phyloP scores from a whole-genome alignment of 371 early-diverging fungal species.

The Smittium mucronatum region DNA sequence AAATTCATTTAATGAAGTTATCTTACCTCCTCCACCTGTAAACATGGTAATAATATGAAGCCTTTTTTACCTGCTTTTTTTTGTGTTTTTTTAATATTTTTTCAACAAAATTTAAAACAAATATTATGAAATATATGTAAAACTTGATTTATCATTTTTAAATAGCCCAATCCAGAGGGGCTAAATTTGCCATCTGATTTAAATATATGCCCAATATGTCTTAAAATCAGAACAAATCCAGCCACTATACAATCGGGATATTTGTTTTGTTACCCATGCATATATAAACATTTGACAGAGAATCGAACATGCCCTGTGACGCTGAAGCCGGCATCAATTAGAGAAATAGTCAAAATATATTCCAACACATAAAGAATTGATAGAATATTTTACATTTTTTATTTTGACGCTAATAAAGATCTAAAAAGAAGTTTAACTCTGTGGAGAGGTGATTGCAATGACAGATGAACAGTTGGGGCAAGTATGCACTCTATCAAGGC shows the following conservation, averaged over 20 bases:
- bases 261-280: constrained; percentile 73
- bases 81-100: no score
- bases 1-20: no score
- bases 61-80: no score
- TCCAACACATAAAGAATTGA: constrained; percentile 8
- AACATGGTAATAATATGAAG: no score
- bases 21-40: no score
- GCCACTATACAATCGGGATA: constrained; percentile 70
- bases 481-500: constrained; percentile 8
- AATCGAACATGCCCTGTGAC: constrained; percentile 59
- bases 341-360: constrained; percentile 27
- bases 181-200: constrained; percentile 49
- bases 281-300: constrained; percentile 50
- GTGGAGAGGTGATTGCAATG: constrained; percentile 1
- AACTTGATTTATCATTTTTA: no score
- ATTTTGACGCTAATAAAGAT: background rate
- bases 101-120: no score
- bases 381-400: background rate
- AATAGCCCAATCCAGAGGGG: no score
- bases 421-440: background rate
- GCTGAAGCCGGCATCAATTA: constrained; percentile 24
- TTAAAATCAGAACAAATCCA: constrained; percentile 57
- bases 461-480: constrained; percentile 10
- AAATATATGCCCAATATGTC: constrained; percentile 71
- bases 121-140: no score